A percentile compares a stretch with the other conserved stretches of the same genome.
These are phyloP conservation scores for Clarkia xantiana DNA, from an alignment of 345 rosid species.

Conservation along the genomic window DNA sequence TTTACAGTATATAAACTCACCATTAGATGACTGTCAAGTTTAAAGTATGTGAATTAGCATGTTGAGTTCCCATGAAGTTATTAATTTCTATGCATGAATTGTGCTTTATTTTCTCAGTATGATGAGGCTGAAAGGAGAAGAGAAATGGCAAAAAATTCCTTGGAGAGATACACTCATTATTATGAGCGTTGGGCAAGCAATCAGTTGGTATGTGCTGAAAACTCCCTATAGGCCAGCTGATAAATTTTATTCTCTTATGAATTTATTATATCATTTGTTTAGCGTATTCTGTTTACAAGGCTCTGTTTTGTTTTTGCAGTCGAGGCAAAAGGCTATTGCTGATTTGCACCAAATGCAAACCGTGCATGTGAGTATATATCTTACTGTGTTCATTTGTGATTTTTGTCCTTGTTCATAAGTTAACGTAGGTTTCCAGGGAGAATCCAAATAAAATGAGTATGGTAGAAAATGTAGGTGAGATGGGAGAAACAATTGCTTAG, in stretches of 20 bases:
- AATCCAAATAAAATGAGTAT: too few species aligned
- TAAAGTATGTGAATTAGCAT: background rate
- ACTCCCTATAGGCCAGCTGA: background rate
- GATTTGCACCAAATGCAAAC: constrained; percentile 75
- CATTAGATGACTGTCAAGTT: too few species aligned
- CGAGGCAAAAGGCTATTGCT: constrained; percentile 82
- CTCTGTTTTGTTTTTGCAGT: constrained; percentile 32
- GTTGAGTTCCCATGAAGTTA: background rate
- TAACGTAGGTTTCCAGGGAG: too few species aligned
- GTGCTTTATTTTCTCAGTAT: constrained; percentile 28
- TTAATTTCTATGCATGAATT: constrained; percentile 4
- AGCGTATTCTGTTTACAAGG: constrained; percentile 13
- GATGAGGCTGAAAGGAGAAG: constrained; percentile 85
- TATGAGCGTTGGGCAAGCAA: constrained; percentile 99
- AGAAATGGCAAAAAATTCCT: constrained; percentile 90
- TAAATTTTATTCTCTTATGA: background rate
- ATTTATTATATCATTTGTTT: constrained; percentile 5
- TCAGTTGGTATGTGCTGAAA: constrained; percentile 46
- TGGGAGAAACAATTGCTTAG: too few species aligned
- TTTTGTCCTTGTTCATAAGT: background rate
- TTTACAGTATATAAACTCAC: too few species aligned
- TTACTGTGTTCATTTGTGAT: background rate
- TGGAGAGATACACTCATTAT: constrained; percentile 93
- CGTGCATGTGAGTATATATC: constrained; percentile 42
- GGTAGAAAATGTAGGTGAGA: too few species aligned